Percentiles rank a stretch among this genome's conserved stretches.
Conservation (phyloP, 257 asterid species). For the Mentha longifolia region DNA sequence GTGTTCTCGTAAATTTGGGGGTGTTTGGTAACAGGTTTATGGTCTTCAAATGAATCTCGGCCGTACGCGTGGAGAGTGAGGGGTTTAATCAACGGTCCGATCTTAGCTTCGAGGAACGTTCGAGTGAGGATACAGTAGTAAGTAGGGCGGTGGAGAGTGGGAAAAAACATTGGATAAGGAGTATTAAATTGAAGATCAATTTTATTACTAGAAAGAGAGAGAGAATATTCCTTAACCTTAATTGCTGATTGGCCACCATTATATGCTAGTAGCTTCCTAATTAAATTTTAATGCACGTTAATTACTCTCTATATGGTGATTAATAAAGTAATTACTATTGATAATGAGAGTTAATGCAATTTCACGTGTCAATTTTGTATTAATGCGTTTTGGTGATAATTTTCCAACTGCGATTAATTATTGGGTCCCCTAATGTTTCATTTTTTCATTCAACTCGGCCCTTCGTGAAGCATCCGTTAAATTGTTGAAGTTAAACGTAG, state of each 20-base stretch:
- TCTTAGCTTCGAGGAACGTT: constrained; percentile 1
- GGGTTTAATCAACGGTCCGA: constrained; percentile 3
- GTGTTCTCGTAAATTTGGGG: not conserved
- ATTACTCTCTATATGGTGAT: not conserved
- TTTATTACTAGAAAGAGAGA: not conserved
- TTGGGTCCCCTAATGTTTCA: not conserved
- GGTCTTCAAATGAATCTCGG: not conserved
- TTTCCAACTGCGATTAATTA: not conserved
- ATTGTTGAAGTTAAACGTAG: not conserved
- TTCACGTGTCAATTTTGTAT: not conserved
- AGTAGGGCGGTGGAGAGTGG: constrained; percentile 33
- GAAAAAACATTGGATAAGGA: not conserved
- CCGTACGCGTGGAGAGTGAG: constrained; percentile 22
- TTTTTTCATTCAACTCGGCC: too few relatives aligned
- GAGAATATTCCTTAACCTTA: constrained; percentile 12
- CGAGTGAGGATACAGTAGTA: not conserved
- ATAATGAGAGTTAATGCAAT: not conserved
- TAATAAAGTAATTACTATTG: not conserved
- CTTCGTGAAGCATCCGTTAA: not conserved
- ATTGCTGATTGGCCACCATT: constrained; percentile 23
- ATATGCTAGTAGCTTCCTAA: constrained; percentile 1
- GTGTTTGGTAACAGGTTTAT: constrained; percentile 8
- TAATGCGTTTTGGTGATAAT: not conserved
- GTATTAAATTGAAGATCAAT: not conserved
- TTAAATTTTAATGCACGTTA: not conserved